These are phyloP conservation scores for Rheum nobile DNA, from an alignment of 148 eudicot genomes.

Conservation along the genomic window DNA sequence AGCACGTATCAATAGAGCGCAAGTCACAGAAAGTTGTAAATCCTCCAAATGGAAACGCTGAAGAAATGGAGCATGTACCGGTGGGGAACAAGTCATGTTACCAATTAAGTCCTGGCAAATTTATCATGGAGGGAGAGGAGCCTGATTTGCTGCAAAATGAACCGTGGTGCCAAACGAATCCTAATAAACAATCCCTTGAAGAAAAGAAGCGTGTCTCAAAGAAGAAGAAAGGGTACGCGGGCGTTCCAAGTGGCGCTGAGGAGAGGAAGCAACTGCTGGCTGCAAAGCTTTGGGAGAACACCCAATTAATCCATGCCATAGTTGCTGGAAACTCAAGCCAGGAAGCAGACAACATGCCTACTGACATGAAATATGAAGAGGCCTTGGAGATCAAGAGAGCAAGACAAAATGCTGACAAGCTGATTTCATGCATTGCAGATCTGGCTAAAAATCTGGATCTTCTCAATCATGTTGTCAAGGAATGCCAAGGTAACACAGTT, in stretches of 20 bases:
- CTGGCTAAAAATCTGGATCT: slow-evolving; percentile 36
- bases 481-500: slow-evolving; percentile 9
- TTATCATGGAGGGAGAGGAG: slow-evolving; percentile 13
- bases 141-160: slow-evolving; percentile 25
- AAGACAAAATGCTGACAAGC: slow-evolving; percentile 51
- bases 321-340: slow-evolving; percentile 19
- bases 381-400: slow-evolving; percentile 20
- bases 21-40: not conserved
- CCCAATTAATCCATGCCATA: slow-evolving; percentile 40
- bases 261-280: slow-evolving; percentile 31
- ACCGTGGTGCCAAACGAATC: slow-evolving; percentile 3
- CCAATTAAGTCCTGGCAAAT: slow-evolving; percentile 16
- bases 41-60: not conserved
- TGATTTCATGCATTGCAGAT: slow-evolving; percentile 41
- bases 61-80: not conserved
- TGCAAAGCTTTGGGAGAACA: slow-evolving; percentile 29
- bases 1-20: not conserved
- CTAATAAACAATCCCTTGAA: not conserved
- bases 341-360: not conserved
- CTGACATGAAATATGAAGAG: slow-evolving; percentile 25
- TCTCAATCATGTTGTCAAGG: slow-evolving; percentile 35
- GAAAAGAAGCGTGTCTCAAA: not conserved
- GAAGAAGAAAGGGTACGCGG: not conserved
- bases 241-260: slow-evolving; percentile 11
- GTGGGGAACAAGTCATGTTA: not conserved